A percentile compares a stretch with the other conserved stretches of the same genome.
Conservation (phyloP, 176 grass and related monocot genomes). For the Bonia amplexicaulis region DNA sequence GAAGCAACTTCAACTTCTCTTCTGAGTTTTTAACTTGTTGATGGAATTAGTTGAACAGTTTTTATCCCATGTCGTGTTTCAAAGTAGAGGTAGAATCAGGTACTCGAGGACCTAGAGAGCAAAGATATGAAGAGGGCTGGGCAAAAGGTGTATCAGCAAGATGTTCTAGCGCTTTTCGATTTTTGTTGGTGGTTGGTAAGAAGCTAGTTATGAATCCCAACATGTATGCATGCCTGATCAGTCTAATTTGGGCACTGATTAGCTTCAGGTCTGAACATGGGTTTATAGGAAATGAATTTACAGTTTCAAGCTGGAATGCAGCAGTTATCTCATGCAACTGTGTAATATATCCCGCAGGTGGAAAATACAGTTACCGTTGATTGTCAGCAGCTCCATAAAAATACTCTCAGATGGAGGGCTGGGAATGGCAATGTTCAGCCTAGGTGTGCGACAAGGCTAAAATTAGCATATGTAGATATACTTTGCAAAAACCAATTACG, state of each 20-base stretch:
- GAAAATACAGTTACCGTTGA: conserved; percentile 49
- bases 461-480: conserved; percentile 13
- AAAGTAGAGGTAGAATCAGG: conserved; percentile 43
- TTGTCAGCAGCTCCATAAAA: conserved; percentile 61
- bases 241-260: conserved; percentile 71
- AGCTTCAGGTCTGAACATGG: conserved; percentile 64
- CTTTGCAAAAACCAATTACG: background rate
- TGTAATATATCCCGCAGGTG: conserved; percentile 49
- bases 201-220: conserved; percentile 83
- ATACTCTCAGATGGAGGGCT: conserved; percentile 88
- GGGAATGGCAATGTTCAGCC: conserved; percentile 97
- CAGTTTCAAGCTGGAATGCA: background rate
- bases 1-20: conserved; percentile 2
- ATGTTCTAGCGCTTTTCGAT: conserved; percentile 35
- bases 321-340: background rate
- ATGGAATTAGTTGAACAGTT: conserved; percentile 8
- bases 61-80: conserved; percentile 14
- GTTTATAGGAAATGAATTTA: conserved; percentile 15
- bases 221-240: conserved; percentile 62
- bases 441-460: conserved; percentile 50
- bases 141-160: conserved; percentile 48
- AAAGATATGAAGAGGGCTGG: conserved; percentile 41
- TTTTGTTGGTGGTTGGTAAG: conserved; percentile 49
- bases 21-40: background rate
- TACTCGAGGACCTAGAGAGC: conserved; percentile 32